phyloP scores from a whole-genome alignment of 2,329 filamentous ascomycete genomes.

The Geosmithia morbida region DNA sequence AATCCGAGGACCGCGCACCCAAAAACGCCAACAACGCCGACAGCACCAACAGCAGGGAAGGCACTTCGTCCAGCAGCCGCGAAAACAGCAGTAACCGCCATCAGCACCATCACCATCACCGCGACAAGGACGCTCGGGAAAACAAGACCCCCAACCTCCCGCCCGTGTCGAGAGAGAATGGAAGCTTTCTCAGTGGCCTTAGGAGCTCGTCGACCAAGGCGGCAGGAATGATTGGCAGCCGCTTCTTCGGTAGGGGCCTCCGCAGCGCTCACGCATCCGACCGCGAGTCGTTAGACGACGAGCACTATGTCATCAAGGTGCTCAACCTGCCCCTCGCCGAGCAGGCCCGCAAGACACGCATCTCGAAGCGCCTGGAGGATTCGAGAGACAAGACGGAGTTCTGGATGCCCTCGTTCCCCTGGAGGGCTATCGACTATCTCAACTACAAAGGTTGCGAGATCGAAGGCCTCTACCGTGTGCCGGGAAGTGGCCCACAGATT shows the following conservation, averaged over 20 bases:
- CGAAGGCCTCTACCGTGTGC: slow-evolving; percentile 84
- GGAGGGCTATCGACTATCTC: slow-evolving; percentile 90
- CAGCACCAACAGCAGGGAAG: slow-evolving; percentile 25
- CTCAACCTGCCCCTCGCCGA: slow-evolving; percentile 78
- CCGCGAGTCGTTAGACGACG: slow-evolving; percentile 57
- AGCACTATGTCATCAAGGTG: slow-evolving; percentile 71
- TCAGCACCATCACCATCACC: slow-evolving; percentile 10
- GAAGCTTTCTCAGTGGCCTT: slow-evolving; percentile 59
- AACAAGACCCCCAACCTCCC: slow-evolving; percentile 17
- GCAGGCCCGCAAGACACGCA: slow-evolving; percentile 80
- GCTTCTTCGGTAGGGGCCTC: slow-evolving; percentile 66
- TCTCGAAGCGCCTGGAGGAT: slow-evolving; percentile 75
- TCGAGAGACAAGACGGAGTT: slow-evolving; percentile 94
- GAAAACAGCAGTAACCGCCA: slow-evolving; percentile 9
- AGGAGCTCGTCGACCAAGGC: slow-evolving; percentile 60
- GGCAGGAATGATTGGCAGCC: slow-evolving; percentile 69
- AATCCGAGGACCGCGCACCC: slow-evolving; percentile 51
- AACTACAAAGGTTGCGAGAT: slow-evolving; percentile 92
- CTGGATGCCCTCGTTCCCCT: slow-evolving; percentile 95
- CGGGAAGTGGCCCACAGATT: slow-evolving; percentile 78
- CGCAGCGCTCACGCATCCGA: slow-evolving; percentile 58
- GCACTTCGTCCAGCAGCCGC: slow-evolving; percentile 17
- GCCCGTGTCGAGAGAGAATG: slow-evolving; percentile 45
- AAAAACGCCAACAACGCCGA: slow-evolving; percentile 10
- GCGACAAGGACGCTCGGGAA: slow-evolving; percentile 32